phyloP scores from a whole-genome alignment of 1,139 yeast species.

The Pichia sp. region DNA sequence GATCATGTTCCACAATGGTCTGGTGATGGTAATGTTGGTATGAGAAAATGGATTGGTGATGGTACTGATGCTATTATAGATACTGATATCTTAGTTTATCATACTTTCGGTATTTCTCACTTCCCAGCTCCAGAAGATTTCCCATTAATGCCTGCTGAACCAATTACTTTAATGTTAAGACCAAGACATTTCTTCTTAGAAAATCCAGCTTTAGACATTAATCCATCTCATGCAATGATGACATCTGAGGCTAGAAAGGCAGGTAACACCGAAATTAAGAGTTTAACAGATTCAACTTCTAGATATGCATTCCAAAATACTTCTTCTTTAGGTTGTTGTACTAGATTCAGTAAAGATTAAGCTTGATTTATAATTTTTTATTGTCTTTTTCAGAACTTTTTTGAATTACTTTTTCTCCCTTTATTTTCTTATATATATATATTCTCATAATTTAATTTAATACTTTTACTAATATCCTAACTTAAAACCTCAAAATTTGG shows the following conservation, averaged over 20 bases:
- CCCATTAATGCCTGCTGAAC: constrained; percentile 86
- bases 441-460: no score
- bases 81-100: constrained; percentile 67
- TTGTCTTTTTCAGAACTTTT: background rate
- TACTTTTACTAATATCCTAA: no score
- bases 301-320: constrained; percentile 37
- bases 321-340: constrained; percentile 20
- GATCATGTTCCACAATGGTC: constrained; percentile 75
- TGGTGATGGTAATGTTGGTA: constrained; percentile 66
- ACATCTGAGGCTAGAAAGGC: constrained; percentile 47
- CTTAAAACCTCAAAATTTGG: no score
- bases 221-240: constrained; percentile 62
- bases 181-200: constrained; percentile 74
- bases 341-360: constrained; percentile 17
- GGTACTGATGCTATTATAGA: constrained; percentile 57
- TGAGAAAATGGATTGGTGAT: constrained; percentile 69
- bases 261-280: constrained; percentile 39
- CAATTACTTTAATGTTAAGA: constrained; percentile 64
- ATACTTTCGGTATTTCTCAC: constrained; percentile 78
- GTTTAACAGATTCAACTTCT: constrained; percentile 44
- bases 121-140: constrained; percentile 87
- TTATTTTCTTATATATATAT: no score
- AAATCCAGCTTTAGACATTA: constrained; percentile 70
- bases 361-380: background rate
- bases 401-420: background rate